A percentile compares a stretch with the other conserved stretches of the same genome.
Evolutionary conservation across 495 filamentous ascomycete genomes (phyloP).

Genomic region (Cenococcum geophilum): DNA sequence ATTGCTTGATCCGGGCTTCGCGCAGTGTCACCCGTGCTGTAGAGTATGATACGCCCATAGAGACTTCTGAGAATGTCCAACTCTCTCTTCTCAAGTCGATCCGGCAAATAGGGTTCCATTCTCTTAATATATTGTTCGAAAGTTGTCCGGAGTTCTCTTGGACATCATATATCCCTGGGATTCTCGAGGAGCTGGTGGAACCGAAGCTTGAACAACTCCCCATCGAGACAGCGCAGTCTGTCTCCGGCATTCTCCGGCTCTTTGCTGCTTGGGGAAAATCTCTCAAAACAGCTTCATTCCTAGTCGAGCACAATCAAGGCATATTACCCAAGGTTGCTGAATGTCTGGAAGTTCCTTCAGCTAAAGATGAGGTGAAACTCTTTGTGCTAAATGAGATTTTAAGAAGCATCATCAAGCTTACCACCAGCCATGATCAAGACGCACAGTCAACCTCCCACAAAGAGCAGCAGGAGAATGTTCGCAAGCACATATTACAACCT

Average conservation of each 20-base stretch:
- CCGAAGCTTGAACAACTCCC: constrained; percentile 75
- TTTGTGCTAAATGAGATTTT: constrained; percentile 72
- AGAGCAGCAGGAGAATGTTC: constrained; percentile 4
- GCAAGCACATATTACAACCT: constrained; percentile 23
- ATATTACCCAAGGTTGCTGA: constrained; percentile 65
- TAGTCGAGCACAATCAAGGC: constrained; percentile 55
- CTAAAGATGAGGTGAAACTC: constrained; percentile 81
- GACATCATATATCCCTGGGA: constrained; percentile 58
- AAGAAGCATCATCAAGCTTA: constrained; percentile 58
- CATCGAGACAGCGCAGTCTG: constrained; percentile 77
- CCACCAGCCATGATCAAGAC: constrained; percentile 48
- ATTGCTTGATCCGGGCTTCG: constrained; percentile 69
- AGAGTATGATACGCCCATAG: constrained; percentile 42
- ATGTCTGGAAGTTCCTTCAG: constrained; percentile 63
- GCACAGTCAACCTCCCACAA: constrained; percentile 22
- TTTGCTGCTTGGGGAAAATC: constrained; percentile 73
- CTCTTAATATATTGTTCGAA: constrained; percentile 67
- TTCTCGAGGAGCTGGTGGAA: constrained; percentile 68
- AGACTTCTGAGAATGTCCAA: constrained; percentile 23
- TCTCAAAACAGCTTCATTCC: constrained; percentile 57
- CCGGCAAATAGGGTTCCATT: constrained; percentile 69
- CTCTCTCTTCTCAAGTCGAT: constrained; percentile 59
- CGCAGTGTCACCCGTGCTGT: constrained; percentile 36
- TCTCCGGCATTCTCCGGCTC: constrained; percentile 75
- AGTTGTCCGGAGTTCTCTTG: constrained; percentile 61